Base-by-base conservation (phyloP, 1,284 basidiomycete genomes). In the Cryptococcus jaspeensis region DNA sequence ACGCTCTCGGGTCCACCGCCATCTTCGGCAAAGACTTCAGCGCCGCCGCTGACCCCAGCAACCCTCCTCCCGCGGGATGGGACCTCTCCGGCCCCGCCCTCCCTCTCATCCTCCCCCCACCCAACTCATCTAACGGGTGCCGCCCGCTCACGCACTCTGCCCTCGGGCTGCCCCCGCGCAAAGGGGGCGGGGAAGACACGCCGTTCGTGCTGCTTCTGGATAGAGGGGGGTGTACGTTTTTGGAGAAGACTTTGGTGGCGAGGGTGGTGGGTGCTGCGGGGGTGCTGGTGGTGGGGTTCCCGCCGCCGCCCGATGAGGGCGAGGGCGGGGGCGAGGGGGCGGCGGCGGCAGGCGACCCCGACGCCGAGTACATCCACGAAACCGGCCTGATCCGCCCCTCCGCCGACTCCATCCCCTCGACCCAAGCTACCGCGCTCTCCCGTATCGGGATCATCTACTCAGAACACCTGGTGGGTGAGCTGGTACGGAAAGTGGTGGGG, bases 221-320 rank as follows among this genome's bases (percentile, higher is more conserved):
- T 18, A 63, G 90, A 46, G 91, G 91, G 16, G 82, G 81, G 13
- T 95, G 91, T 72, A 87, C 88, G 2, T 94, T 94, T 77, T 70
- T 90, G 18, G 83, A 89, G 66, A 95, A 94, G 77, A 80, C 92
- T 12, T 51, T 84, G 16, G 64, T 80, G 50, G 90, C 89, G 5
- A 81, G 81, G 40, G 74, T 78, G 15, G 86, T 85, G 1, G 86
- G 84, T 7, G 90, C 89, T 9, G 83, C 82, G 1, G 90, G 90
- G 1, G 83, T 90, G 11, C 75, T 94, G 28, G 84, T 92, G 32
- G 75, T 88, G 61, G 86, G 83, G 66, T 80, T 86, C 43, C 50
- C 56, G 9, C 58, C 59, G 6, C 28, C 55, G 0, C 22, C 35
- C 6, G 40, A 50, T 8, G 58, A 43, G 22, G 25, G 32, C 37